A percentile compares a stretch with the other conserved stretches of the same genome.
Evolutionary conservation across 176 grass and related monocot species (phyloP).

Genomic region (Zoysia pacifica): DNA sequence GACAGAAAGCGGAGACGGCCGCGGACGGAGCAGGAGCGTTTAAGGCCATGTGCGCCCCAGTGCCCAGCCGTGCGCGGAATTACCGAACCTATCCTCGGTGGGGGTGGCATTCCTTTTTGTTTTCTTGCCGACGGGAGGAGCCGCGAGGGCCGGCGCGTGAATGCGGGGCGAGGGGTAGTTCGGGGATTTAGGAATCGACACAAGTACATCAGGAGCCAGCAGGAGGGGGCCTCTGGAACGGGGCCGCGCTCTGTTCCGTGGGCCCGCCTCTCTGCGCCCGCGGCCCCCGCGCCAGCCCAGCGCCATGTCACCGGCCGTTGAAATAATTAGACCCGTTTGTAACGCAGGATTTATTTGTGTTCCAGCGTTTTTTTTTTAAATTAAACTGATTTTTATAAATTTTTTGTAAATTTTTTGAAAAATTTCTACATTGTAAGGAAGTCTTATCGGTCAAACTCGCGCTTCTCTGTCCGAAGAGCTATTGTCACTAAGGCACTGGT

Average conservation of each 20-base stretch:
- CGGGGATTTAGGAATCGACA: not conserved
- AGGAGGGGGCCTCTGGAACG: constrained; percentile 11
- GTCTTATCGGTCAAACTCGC: too few relatives aligned
- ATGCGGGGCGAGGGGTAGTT: constrained; percentile 7
- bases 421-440: too few relatives aligned
- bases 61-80: not conserved
- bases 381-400: too few relatives aligned
- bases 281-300: too few relatives aligned
- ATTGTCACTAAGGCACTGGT: too few relatives aligned
- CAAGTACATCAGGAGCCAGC: not conserved
- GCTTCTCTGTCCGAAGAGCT: too few relatives aligned
- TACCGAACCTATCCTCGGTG: not conserved
- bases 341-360: too few relatives aligned
- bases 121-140: not conserved
- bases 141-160: too few relatives aligned
- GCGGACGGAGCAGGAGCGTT: not conserved
- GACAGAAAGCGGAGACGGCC: not conserved
- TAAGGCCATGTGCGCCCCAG: constrained; percentile 12
- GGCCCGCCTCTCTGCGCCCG: not conserved
- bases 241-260: not conserved
- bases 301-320: not conserved
- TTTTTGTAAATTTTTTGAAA: too few relatives aligned
- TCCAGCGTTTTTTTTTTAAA: too few relatives aligned
- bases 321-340: too few relatives aligned
- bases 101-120: not conserved